Conservation (phyloP, 805 yeast species). For the Candida parachauliodes region DNA sequence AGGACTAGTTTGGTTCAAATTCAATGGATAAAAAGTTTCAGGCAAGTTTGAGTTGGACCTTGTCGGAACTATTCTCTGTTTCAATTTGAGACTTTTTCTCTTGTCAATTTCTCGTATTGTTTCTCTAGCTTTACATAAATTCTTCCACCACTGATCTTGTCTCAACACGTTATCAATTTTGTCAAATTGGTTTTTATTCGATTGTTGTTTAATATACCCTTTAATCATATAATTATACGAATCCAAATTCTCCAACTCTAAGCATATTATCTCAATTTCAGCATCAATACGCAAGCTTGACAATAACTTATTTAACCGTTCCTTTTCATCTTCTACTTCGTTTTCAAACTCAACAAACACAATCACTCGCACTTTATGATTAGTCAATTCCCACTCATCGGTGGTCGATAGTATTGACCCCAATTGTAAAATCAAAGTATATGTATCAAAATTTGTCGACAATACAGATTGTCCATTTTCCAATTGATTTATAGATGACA, state of each 20-base stretch:
- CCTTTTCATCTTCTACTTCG: slow-evolving; percentile 69
- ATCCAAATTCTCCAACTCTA: slow-evolving; percentile 51
- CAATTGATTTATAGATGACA: slow-evolving; percentile 78
- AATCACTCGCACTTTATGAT: slow-evolving; percentile 70
- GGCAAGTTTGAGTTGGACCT: slow-evolving; percentile 6
- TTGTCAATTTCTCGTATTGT: slow-evolving; percentile 31
- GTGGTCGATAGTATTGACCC: slow-evolving; percentile 94
- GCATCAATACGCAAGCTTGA: slow-evolving; percentile 84
- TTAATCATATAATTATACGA: slow-evolving; percentile 74
- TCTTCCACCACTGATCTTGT: slow-evolving; percentile 85
- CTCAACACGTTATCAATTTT: slow-evolving; percentile 49
- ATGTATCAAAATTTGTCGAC: slow-evolving; percentile 93
- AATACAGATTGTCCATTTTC: slow-evolving; percentile 64
- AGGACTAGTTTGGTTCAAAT: slow-evolving; percentile 18
- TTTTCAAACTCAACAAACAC: slow-evolving; percentile 78
- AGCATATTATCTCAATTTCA: slow-evolving; percentile 66
- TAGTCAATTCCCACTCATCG: slow-evolving; percentile 80
- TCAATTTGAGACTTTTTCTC: slow-evolving; percentile 17
- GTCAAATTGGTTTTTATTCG: slow-evolving; percentile 25
- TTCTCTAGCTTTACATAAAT: slow-evolving; percentile 56
- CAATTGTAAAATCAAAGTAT: slow-evolving; percentile 85
- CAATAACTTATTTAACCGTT: slow-evolving; percentile 59
- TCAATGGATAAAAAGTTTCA: slow-evolving; percentile 24
- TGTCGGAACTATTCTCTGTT: slow-evolving; percentile 1
- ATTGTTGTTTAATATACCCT: slow-evolving; percentile 47